These are phyloP conservation scores for Elongisporangium undulatum DNA, from an alignment of 352 stramenopile species.

Conservation along the genomic window DNA sequence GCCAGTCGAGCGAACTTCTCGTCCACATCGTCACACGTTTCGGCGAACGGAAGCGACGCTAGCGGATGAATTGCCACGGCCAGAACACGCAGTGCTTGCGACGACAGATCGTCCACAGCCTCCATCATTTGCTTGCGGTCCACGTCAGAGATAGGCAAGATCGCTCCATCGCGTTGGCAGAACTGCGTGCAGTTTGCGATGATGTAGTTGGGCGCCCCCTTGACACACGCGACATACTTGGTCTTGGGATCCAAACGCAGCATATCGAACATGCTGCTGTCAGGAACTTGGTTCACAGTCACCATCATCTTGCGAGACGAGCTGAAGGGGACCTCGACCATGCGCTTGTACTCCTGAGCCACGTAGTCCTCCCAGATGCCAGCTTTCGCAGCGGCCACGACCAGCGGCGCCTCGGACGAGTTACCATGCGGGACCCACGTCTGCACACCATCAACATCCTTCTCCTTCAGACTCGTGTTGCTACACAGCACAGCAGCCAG, in stretches of 20 bases:
- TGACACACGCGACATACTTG: constrained; percentile 50
- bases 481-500: constrained; percentile 60
- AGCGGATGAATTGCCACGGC: constrained; percentile 82
- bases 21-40: constrained; percentile 50
- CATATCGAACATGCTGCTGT: constrained; percentile 30
- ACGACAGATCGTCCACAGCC: constrained; percentile 61
- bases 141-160: constrained; percentile 5
- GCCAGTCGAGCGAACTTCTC: constrained; percentile 50
- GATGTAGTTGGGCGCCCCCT: constrained; percentile 72
- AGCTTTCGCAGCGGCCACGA: constrained; percentile 71
- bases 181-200: constrained; percentile 53
- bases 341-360: constrained; percentile 53
- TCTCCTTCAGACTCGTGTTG: constrained; percentile 61
- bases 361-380: constrained; percentile 56
- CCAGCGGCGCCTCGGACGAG: constrained; percentile 65
- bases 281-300: constrained; percentile 53
- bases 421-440: constrained; percentile 60
- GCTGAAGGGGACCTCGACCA: constrained; percentile 92
- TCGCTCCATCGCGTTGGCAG: constrained; percentile 36
- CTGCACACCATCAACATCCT: constrained; percentile 30
- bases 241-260: constrained; percentile 29
- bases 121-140: constrained; percentile 50
- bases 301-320: constrained; percentile 95
- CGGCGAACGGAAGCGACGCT: constrained; percentile 31
- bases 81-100: constrained; percentile 81